Base-by-base conservation (phyloP, 169 alveolate species). In the Cryptosporidium ubiquitum region DNA sequence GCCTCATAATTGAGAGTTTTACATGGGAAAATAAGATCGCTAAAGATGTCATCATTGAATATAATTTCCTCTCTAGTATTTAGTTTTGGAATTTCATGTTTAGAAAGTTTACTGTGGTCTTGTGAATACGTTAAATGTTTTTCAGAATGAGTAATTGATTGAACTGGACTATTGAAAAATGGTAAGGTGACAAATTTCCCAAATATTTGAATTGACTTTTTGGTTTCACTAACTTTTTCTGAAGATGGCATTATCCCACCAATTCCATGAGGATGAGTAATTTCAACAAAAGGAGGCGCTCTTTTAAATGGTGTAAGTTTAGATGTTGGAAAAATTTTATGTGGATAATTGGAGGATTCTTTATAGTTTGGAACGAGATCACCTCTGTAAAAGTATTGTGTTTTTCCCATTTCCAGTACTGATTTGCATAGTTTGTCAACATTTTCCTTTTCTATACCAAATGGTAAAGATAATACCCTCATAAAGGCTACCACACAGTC, bases 1-100 rank as follows among this genome's bases (percentile, higher is more conserved):
- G 64, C 89, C 26, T 79, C 89, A 39, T 79, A 79, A 33, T 58
- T 79, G 16, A 79, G 89, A 2, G 75, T 61, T 61, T 66, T 79
- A 33, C 89, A 79, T 0, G 89, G 89, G 23, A 79, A 47, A 18
- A 79, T 79, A 29, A 79, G 75, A 23, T 66, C 89, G 37, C 75
- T 79, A 64, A 61, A 79, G 5, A 79, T 66, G 26, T 79, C 89
- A 12, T 79, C 89, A 49, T 79, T 79, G 61, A 79, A 79, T 3
- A 79, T 26, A 20, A 79, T 23, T 23, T 79, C 75, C 51, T 79
- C 89, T n/a, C 52, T 40, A 20, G 49, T 37, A n/a, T 79, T 79
- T 18, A 79, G 66, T 61, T 79, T 42, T 42, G 60, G 89, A 16
- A 79, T 64, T 42, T 79, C 74, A n/a, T 23, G 18, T 69, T 44